Percentiles rank a stretch among this genome's conserved stretches.
Conservation (phyloP, 257 asterid genomes). For the Przewalskia tangutica region DNA sequence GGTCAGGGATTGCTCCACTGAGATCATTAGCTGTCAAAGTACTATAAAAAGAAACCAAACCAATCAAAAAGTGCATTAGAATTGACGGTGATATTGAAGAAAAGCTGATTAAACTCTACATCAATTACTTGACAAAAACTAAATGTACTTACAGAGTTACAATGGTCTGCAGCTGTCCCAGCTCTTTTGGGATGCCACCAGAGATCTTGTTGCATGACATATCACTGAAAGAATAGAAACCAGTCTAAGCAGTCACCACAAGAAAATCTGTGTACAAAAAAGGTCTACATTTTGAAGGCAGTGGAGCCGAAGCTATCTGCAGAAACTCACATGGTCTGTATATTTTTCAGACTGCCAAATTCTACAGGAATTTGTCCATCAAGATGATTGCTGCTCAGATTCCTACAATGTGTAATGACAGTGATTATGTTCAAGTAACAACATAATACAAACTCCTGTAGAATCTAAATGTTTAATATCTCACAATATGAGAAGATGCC, state of each 20-base stretch:
- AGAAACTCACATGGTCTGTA: slow-evolving; percentile 60
- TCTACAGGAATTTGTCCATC: slow-evolving; percentile 63
- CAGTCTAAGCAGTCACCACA: not conserved
- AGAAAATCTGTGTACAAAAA: not conserved
- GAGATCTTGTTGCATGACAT: slow-evolving; percentile 64
- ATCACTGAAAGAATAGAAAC: slow-evolving; percentile 35
- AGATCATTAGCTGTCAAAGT: slow-evolving; percentile 55
- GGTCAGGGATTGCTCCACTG: slow-evolving; percentile 76
- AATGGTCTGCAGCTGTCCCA: slow-evolving; percentile 89
- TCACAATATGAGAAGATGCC: slow-evolving; percentile 90
- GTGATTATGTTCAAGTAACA: not conserved
- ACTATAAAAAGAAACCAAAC: slow-evolving; percentile 30
- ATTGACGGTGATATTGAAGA: not conserved
- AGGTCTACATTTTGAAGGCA: not conserved
- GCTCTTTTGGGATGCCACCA: slow-evolving; percentile 60
- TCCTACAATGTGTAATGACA: slow-evolving; percentile 31
- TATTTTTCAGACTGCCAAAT: slow-evolving; percentile 73
- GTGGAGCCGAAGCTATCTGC: not conserved
- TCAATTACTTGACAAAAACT: not conserved
- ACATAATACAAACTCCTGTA: not conserved
- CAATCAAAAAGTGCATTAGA: not conserved
- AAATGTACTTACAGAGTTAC: slow-evolving; percentile 42
- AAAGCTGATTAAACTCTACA: not conserved
- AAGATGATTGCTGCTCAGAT: slow-evolving; percentile 65
- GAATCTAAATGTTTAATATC: slow-evolving; percentile 3